Percentiles rank a stretch among this genome's conserved stretches.
These are phyloP conservation scores for Penicillium tannophilum DNA, from an alignment of 495 filamentous ascomycete genomes.

Conservation along the genomic window DNA sequence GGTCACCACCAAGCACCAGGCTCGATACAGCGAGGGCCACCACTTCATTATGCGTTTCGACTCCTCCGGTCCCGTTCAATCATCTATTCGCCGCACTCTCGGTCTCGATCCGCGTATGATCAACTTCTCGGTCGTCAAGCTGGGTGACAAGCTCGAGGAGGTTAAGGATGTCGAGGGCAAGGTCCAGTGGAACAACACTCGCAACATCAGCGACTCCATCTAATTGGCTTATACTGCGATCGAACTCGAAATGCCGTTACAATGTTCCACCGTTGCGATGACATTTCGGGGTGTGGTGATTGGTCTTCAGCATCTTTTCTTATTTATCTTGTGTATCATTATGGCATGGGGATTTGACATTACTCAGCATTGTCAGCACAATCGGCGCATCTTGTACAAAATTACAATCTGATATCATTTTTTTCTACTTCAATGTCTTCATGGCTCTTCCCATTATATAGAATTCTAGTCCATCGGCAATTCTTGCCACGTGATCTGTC, in stretches of 20 bases:
- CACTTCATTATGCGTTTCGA: constrained; percentile 99
- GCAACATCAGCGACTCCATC: constrained; percentile 35
- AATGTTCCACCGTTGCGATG: not conserved
- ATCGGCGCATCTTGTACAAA: constrained; percentile 44
- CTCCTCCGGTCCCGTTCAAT: constrained; percentile 66
- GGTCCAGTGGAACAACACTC: constrained; percentile 57
- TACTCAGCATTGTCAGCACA: constrained; percentile 37
- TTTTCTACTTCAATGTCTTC: not conserved
- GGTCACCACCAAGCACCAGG: constrained; percentile 72
- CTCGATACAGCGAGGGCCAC: constrained; percentile 77
- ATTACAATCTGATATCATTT: constrained; percentile 30
- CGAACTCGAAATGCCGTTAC: not conserved
- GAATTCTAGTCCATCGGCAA: not conserved
- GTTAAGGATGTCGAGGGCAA: constrained; percentile 61
- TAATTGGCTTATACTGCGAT: constrained; percentile 6
- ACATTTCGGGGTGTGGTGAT: constrained; percentile 19
- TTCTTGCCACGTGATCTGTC: constrained; percentile 13
- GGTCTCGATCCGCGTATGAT: constrained; percentile 91
- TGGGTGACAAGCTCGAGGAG: constrained; percentile 77
- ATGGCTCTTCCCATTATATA: not conserved
- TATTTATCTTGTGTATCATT: constrained; percentile 36
- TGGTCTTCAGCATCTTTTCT: constrained; percentile 15
- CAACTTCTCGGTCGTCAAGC: constrained; percentile 79
- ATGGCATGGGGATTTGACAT: constrained; percentile 35
- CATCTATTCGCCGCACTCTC: constrained; percentile 70